phyloP scores from a whole-genome alignment of 768 basidiomycete species.

The Termitomyces eurrhizus region DNA sequence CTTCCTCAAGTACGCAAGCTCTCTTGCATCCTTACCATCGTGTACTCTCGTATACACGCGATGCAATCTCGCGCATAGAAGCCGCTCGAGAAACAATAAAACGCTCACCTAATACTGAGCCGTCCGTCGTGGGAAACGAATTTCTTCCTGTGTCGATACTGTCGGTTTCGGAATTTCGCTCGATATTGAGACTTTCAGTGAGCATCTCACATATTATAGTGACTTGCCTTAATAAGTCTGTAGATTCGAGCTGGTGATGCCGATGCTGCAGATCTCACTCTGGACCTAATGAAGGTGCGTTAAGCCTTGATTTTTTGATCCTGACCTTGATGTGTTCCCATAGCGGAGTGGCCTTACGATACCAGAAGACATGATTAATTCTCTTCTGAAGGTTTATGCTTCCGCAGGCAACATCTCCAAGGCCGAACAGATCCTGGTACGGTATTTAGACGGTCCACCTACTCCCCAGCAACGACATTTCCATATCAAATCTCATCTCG shows the following conservation, averaged over 20 bases:
- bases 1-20: conserved; percentile 1
- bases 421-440: conserved; percentile 42
- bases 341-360: conserved; percentile 40
- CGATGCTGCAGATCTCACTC: conserved; percentile 41
- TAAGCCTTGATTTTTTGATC: not conserved
- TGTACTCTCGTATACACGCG: conserved; percentile 30
- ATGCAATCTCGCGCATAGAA: conserved; percentile 31
- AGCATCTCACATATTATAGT: conserved; percentile 13
- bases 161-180: conserved; percentile 48
- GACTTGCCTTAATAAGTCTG: conserved; percentile 3
- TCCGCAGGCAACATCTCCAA: conserved; percentile 37
- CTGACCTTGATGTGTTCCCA: not conserved
- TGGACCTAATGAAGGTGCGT: conserved; percentile 54
- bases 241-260: conserved; percentile 48
- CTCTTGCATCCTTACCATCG: conserved; percentile 23
- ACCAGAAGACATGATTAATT: conserved; percentile 41
- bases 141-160: conserved; percentile 42
- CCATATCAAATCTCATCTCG: conserved; percentile 66
- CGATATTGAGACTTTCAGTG: conserved; percentile 50
- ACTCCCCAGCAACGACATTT: conserved; percentile 62
- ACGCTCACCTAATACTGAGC: conserved; percentile 10
- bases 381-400: conserved; percentile 48
- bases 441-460: conserved; percentile 36
- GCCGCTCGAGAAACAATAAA: conserved; percentile 19
- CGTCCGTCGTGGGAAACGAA: conserved; percentile 12